Base-by-base conservation (phyloP, 2,329 filamentous ascomycete species). In the Ascochyta fabae region DNA sequence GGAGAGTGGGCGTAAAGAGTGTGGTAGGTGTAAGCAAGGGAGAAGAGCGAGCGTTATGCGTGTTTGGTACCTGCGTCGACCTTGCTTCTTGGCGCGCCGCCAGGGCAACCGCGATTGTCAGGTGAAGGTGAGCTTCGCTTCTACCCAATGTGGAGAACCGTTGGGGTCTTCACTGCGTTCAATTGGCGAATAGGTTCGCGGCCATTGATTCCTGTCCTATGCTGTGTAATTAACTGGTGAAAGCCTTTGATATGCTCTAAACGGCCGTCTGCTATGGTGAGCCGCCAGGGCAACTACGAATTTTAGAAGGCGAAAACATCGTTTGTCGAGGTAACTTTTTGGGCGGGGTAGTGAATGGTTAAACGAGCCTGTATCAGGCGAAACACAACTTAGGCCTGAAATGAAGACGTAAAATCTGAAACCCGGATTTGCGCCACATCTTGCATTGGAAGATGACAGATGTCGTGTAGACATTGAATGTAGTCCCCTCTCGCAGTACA, bases 331-430 rank as follows among this genome's bases (percentile, higher is more conserved):
- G 27, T 49, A 42, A 22, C 42, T 35, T 23, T 36, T 35, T n/a
- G 35, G 33, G 35, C 19, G 19, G 45, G 56, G 50, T 48, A 47
- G 41, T 48, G 31, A 53, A 48, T 49, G 48, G 38, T 53, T 59
- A 56, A 59, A 56, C 61, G 53, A 60, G 31, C 53, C 29, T 29
- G 43, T 55, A 59, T 48, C 52, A 60, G 57, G 57, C 64, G 63
- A 65, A 64, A 65, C 61, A 52, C 54, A 36, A 52, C 40, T 33
- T 53, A 47, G 35, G 50, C 39, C 46, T 61, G 48, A 59, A 58
- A 58, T 61, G 60, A 57, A 52, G 51, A 61, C 23, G 45, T 45
- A 53, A 24, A 35, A 51, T 52, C 59, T 68, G 65, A 68, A 68
- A 68, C 66, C 48, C 47, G 27, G 47, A 55, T 27, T 42, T 57